phyloP scores from a whole-genome alignment of 176 grass and related monocot genomes.

The Oryza australiensis region DNA sequence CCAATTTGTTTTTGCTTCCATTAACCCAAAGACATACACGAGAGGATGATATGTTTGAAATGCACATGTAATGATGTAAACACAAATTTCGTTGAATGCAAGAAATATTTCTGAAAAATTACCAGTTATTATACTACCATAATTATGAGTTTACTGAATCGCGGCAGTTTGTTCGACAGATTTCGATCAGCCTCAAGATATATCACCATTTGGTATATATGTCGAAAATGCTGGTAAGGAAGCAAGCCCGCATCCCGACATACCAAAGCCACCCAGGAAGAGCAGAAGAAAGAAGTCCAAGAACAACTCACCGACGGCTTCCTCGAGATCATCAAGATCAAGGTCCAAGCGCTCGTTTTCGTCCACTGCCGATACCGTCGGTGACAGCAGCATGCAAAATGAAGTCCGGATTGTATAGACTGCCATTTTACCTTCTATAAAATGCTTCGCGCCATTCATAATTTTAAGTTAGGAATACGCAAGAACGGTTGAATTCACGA shows the following conservation, averaged over 20 bases:
- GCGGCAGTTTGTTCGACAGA: conserved; percentile 34
- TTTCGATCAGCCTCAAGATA: conserved; percentile 73
- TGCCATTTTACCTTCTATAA: neutral
- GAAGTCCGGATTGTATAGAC: conserved; percentile 46
- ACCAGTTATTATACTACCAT: too few species aligned
- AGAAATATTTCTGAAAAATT: neutral
- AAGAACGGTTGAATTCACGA: neutral
- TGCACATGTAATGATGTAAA: neutral
- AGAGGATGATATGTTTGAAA: neutral
- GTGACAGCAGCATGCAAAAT: neutral
- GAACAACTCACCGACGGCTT: conserved; percentile 43
- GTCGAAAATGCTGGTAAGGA: conserved; percentile 44
- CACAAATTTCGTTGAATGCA: neutral
- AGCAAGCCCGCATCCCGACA: conserved; percentile 47
- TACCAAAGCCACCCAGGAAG: conserved; percentile 75
- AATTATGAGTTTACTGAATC: neutral
- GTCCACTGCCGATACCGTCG: conserved; percentile 14
- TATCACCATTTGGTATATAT: conserved; percentile 62
- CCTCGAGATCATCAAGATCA: conserved; percentile 47
- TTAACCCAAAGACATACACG: neutral
- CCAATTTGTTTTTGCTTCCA: neutral
- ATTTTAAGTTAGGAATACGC: conserved; percentile 9
- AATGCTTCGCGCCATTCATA: neutral
- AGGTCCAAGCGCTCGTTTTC: conserved; percentile 61
- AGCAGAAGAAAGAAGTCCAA: conserved; percentile 61